A percentile compares a stretch with the other conserved stretches of the same genome.
phyloP scores from a whole-genome alignment of 1,139 yeast genomes.

The Taphrina flavorubra region DNA sequence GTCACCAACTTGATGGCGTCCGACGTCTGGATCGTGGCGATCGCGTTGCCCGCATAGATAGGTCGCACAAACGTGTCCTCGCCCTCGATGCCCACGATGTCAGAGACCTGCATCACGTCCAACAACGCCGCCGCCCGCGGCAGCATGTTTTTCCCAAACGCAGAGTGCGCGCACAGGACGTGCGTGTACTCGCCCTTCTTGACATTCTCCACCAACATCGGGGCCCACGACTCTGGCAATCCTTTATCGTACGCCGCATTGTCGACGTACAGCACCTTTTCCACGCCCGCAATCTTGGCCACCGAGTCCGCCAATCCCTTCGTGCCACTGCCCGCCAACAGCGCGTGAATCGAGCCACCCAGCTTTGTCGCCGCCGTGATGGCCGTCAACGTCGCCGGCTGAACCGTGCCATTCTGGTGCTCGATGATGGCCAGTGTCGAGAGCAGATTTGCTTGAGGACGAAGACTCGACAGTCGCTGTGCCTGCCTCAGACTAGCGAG shows the following conservation, averaged over 20 bases:
- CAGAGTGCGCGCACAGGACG: constrained; percentile 78
- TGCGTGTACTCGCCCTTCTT: constrained; percentile 63
- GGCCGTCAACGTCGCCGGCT: constrained; percentile 47
- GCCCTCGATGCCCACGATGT: constrained; percentile 70
- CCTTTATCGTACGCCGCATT: constrained; percentile 54
- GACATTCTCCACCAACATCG: constrained; percentile 54
- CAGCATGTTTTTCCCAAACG: constrained; percentile 82
- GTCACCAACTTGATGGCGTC: constrained; percentile 73
- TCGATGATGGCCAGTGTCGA: constrained; percentile 41
- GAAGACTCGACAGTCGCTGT: not conserved
- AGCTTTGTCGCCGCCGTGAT: constrained; percentile 55
- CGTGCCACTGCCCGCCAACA: constrained; percentile 54
- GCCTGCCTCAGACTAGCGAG: constrained; percentile 1
- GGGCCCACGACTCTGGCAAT: constrained; percentile 53
- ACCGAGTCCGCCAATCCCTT: constrained; percentile 50
- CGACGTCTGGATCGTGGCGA: constrained; percentile 75
- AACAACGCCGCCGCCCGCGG: constrained; percentile 87
- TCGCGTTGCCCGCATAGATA: constrained; percentile 93
- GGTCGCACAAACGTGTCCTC: constrained; percentile 85
- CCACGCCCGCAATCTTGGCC: constrained; percentile 53
- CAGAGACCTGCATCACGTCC: constrained; percentile 87
- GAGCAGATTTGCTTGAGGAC: constrained; percentile 6
- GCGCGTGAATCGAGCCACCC: constrained; percentile 54
- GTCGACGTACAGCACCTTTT: constrained; percentile 53
- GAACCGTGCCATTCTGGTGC: constrained; percentile 39